Conservation (phyloP, 108 stramenopile genomes). For the Skeletonema potamos region DNA sequence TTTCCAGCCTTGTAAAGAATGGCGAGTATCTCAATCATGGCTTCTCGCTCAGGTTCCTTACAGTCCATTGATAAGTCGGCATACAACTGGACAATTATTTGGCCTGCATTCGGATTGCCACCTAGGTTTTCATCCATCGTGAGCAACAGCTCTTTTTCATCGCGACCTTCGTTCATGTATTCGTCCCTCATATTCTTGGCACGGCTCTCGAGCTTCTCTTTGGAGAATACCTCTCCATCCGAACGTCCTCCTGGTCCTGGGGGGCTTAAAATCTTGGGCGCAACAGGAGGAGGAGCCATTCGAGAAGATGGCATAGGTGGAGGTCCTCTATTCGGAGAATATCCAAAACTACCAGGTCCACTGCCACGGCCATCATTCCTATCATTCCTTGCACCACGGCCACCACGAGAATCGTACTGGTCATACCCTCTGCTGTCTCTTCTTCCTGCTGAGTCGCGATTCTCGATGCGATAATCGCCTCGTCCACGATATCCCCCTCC, state of each 20-base stretch:
- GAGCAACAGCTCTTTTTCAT: slow-evolving; percentile 63
- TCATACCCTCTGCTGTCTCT: slow-evolving; percentile 9
- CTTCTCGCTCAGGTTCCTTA: slow-evolving; percentile 62
- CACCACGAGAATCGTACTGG: slow-evolving; percentile 8
- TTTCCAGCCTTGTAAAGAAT: slow-evolving; percentile 56
- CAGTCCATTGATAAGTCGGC: slow-evolving; percentile 64
- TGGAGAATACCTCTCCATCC: slow-evolving; percentile 29
- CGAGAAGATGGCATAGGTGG: slow-evolving; percentile 15
- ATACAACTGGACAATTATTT: slow-evolving; percentile 53
- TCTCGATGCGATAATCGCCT: slow-evolving; percentile 15
- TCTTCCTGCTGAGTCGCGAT: slow-evolving; percentile 3
- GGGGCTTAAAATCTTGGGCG: slow-evolving; percentile 52
- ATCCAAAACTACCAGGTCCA: slow-evolving; percentile 1
- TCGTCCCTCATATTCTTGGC: slow-evolving; percentile 68
- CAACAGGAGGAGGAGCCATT: slow-evolving; percentile 51
- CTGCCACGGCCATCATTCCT: slow-evolving; percentile 27
- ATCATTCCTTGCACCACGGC: slow-evolving; percentile 12
- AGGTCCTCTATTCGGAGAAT: slow-evolving; percentile 6
- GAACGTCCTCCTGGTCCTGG: slow-evolving; percentile 41
- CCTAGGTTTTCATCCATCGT: slow-evolving; percentile 63
- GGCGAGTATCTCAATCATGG: slow-evolving; percentile 58
- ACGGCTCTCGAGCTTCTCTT: slow-evolving; percentile 63
- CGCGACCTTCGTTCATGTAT: slow-evolving; percentile 61
- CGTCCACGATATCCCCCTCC: slow-evolving; percentile 30
- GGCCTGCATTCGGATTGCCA: slow-evolving; percentile 57